phyloP scores from a whole-genome alignment of 352 stramenopile species.

The Globisporangium uncinulatum region DNA sequence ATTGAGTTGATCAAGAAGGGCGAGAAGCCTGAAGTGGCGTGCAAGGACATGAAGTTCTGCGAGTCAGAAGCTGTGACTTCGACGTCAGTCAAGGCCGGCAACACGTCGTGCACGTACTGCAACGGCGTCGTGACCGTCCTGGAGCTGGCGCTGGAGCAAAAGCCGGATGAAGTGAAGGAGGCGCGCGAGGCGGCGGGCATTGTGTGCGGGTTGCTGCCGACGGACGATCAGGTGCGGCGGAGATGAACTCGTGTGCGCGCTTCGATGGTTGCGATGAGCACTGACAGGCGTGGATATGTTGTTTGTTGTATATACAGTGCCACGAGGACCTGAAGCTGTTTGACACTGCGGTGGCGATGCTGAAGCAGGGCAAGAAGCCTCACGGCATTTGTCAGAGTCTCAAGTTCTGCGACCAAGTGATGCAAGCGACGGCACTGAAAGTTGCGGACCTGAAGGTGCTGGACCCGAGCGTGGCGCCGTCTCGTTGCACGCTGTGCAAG shows the following conservation, averaged over 20 bases:
- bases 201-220: constrained; percentile 56
- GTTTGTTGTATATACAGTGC: constrained; percentile 27
- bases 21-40: constrained; percentile 48
- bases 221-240: constrained; percentile 48
- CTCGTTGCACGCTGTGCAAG: constrained; percentile 48
- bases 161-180: constrained; percentile 55
- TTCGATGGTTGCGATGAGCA: background rate
- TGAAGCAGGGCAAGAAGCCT: constrained; percentile 54
- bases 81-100: constrained; percentile 5
- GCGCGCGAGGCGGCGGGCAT: constrained; percentile 56
- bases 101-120: constrained; percentile 56
- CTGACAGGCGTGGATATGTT: background rate
- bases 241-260: background rate
- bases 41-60: constrained; percentile 57
- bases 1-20: constrained; percentile 63
- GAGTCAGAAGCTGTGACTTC: background rate
- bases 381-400: constrained; percentile 50
- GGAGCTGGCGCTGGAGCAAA: constrained; percentile 44
- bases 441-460: constrained; percentile 35
- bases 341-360: constrained; percentile 34
- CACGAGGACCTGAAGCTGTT: constrained; percentile 66
- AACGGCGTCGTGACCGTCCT: constrained; percentile 57
- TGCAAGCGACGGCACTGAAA: constrained; percentile 14
- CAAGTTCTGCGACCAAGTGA: constrained; percentile 34
- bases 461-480: constrained; percentile 29